Base-by-base conservation (phyloP, 1,139 yeast genomes). In the Lodderomyces parapsilosis region DNA sequence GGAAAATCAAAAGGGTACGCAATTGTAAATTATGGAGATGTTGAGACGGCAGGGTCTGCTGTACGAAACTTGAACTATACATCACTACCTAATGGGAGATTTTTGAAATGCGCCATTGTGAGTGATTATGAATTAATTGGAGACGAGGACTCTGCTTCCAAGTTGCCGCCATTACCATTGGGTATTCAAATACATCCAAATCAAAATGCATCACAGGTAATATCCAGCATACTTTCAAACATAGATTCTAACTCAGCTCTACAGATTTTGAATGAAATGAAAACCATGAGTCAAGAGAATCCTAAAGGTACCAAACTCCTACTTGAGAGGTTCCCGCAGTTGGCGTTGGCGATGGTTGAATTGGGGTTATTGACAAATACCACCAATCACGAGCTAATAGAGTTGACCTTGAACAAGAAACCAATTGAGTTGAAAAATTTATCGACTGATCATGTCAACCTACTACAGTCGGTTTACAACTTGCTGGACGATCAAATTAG, bases 1-100 rank as follows among this genome's bases (percentile, higher is more conserved):
- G 98, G 98, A 2, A 86, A 84, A 58, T 87, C 96, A 14, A 89
- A 86, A 61, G 98, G 98, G 1, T 88, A 81, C 61, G 97, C 96
- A 2, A 87, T 86, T 54, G 84, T 91, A 17, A 91, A 86, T 53
- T 91, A 86, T 58, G 78, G 76, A 41, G 91, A 74, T 53, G 60
- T 62, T 39, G 96, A 87, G 53, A 86, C 96, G 0, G 96, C 97
- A 1, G 83, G 88, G 1, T 83, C 94, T 13, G 98, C 98, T 0
- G 96, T 90, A 15, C 71, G 98, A 46, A 93, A 91, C 64, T 69
- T 91, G 52, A 87, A 88, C 61, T 86, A 88, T 51, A 84, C 85
- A 65, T 75, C 79, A 24, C 78, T 91, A 39, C 96, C 96, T 0
- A 79, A 80, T 45, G 54, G 54, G 14, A 69, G 96, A 48, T 71